These are phyloP conservation scores for Colletotrichum gigasporum DNA, from an alignment of 2,329 filamentous ascomycete species.

Conservation along the genomic window DNA sequence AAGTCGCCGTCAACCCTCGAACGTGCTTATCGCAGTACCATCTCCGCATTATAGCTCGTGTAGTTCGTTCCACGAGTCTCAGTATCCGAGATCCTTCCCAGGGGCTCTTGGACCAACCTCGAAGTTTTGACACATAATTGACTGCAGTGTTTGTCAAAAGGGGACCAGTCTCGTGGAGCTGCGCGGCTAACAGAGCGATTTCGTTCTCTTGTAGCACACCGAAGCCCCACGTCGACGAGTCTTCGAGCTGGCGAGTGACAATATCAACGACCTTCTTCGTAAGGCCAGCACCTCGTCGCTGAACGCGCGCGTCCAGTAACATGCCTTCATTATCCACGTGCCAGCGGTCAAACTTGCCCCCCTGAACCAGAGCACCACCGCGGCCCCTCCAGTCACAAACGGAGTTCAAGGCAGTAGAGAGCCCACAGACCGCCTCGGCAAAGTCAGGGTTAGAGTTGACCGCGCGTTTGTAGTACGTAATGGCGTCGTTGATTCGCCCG, in stretches of 20 bases:
- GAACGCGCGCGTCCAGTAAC: slow-evolving; percentile 76
- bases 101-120: slow-evolving; percentile 74
- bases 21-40: slow-evolving; percentile 90
- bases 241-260: slow-evolving; percentile 85
- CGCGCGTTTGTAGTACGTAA: slow-evolving; percentile 88
- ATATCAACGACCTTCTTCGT: slow-evolving; percentile 92
- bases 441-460: slow-evolving; percentile 94
- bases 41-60: slow-evolving; percentile 79
- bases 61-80: slow-evolving; percentile 84
- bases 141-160: slow-evolving; percentile 43
- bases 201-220: slow-evolving; percentile 70
- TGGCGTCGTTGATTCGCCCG: slow-evolving; percentile 90
- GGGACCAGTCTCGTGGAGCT: slow-evolving; percentile 53
- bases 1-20: slow-evolving; percentile 62
- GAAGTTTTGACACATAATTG: slow-evolving; percentile 52
- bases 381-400: slow-evolving; percentile 94
- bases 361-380: slow-evolving; percentile 82
- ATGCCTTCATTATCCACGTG: slow-evolving; percentile 89
- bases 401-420: slow-evolving; percentile 94
- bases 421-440: slow-evolving; percentile 93
- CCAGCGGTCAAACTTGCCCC: slow-evolving; percentile 85
- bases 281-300: slow-evolving; percentile 76
- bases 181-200: slow-evolving; percentile 59
- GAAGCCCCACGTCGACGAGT: slow-evolving; percentile 87
- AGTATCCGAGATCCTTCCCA: slow-evolving; percentile 92